Evolutionary conservation across 208 protist genomes (phyloP).

Genomic region (Balamuthia mandrillaris): DNA sequence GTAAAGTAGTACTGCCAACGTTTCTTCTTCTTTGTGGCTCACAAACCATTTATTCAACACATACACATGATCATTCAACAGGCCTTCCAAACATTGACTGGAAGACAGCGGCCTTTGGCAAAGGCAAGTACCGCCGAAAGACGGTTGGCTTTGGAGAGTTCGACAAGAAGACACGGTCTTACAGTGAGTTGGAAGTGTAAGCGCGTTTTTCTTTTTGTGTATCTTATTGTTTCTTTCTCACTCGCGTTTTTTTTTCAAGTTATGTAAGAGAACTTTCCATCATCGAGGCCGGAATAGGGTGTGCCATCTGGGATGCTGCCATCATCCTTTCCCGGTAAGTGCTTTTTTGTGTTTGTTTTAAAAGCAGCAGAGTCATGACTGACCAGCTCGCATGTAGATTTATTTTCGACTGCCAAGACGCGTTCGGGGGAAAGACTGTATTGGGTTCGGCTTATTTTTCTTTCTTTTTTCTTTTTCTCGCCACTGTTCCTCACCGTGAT

Average conservation of each 20-base stretch:
- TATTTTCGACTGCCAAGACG: slow-evolving; percentile 40
- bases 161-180: slow-evolving; percentile 49
- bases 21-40: too few relatives aligned
- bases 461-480: background rate
- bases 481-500: background rate
- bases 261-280: slow-evolving; percentile 61
- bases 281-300: slow-evolving; percentile 56
- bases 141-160: slow-evolving; percentile 60
- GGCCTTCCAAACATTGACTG: slow-evolving; percentile 50
- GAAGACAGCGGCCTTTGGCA: slow-evolving; percentile 49
- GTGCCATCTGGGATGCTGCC: slow-evolving; percentile 63
- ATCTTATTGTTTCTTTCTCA: background rate
- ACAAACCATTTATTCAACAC: too few relatives aligned
- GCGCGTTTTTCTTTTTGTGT: background rate
- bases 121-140: slow-evolving; percentile 46
- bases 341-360: background rate
- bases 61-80: too few relatives aligned
- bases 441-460: background rate
- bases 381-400: slow-evolving; percentile 23
- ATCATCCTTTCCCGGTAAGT: slow-evolving; percentile 51
- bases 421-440: slow-evolving; percentile 41
- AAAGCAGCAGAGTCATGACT: background rate
- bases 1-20: too few relatives aligned
- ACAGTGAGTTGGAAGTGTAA: slow-evolving; percentile 38
- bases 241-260: background rate